These are phyloP conservation scores for Cinnamomum chago DNA, from an alignment of 164 flowering plant species.

Conservation along the genomic window DNA sequence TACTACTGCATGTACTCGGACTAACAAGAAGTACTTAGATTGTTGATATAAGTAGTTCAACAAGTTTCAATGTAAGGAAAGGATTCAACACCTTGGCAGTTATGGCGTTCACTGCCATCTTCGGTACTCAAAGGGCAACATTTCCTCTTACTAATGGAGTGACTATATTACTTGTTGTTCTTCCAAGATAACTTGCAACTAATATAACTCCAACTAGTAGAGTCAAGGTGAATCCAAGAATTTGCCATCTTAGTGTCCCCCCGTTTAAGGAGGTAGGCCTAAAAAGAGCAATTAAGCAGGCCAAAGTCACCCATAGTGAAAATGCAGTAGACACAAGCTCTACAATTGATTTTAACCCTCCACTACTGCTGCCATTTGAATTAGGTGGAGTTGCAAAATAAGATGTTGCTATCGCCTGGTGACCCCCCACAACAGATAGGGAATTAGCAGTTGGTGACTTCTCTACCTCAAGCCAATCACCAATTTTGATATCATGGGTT, in stretches of 20 bases:
- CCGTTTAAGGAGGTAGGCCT: conserved; percentile 56
- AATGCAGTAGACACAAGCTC: conserved; percentile 62
- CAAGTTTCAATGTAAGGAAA: conserved; percentile 80
- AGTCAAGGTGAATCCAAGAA: conserved; percentile 61
- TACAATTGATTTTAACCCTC: conserved; percentile 9
- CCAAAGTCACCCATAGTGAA: conserved; percentile 80
- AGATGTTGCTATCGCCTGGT: too few species aligned
- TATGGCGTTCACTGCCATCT: conserved; percentile 91
- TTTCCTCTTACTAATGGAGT: conserved; percentile 84
- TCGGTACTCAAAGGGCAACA: conserved; percentile 90
- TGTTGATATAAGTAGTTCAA: conserved; percentile 72
- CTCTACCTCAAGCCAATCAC: too few species aligned
- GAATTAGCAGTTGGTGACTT: too few species aligned
- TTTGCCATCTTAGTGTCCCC: conserved; percentile 50
- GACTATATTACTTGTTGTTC: conserved; percentile 88
- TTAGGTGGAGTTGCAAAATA: neutral
- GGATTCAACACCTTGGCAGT: conserved; percentile 92
- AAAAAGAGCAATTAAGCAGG: conserved; percentile 57
- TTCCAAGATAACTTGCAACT: conserved; percentile 94
- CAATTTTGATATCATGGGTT: too few species aligned
- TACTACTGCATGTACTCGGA: too few species aligned
- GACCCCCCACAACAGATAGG: too few species aligned
- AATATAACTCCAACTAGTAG: conserved; percentile 91
- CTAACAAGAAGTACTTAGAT: conserved; percentile 80
- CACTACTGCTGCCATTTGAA: neutral